Evolutionary conservation across 1,284 basidiomycete genomes (phyloP).

Genomic region (Cryptococcus sp.): DNA sequence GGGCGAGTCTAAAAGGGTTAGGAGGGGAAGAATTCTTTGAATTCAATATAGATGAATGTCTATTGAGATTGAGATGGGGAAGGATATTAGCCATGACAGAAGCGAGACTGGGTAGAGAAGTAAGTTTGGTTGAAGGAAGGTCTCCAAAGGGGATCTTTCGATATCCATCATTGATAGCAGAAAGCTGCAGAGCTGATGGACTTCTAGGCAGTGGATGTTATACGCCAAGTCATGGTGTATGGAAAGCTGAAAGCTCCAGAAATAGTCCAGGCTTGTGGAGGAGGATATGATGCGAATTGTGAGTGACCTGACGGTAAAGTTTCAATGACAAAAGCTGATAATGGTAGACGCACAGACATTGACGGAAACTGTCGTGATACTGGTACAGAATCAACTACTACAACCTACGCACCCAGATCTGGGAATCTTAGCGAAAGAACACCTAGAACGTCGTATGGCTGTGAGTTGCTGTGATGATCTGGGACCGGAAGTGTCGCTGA

Average conservation of each 20-base stretch:
- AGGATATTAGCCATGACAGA: constrained; percentile 70
- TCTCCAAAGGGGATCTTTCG: background rate
- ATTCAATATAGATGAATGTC: constrained; percentile 71
- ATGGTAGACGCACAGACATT: constrained; percentile 9
- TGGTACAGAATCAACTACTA: constrained; percentile 26
- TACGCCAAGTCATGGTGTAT: constrained; percentile 71
- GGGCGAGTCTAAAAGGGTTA: constrained; percentile 50
- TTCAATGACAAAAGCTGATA: background rate
- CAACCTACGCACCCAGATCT: constrained; percentile 28
- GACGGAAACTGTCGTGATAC: constrained; percentile 13
- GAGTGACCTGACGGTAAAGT: constrained; percentile 3
- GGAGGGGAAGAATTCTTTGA: constrained; percentile 62
- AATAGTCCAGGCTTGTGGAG: constrained; percentile 18
- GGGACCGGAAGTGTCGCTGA: background rate
- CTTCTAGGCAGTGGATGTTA: constrained; percentile 64
- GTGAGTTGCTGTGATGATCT: constrained; percentile 12
- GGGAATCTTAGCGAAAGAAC: constrained; percentile 26
- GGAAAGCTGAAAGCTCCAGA: constrained; percentile 70
- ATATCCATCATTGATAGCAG: background rate
- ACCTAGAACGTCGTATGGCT: constrained; percentile 22
- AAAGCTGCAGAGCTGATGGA: background rate
- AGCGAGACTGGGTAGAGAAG: constrained; percentile 63
- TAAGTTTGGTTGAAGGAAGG: constrained; percentile 47
- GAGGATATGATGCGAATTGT: constrained; percentile 13
- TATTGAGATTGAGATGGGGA: constrained; percentile 72